Evolutionary conservation across 2,329 filamentous ascomycete species (phyloP), one percentile per base, ranked within the genome.

Genomic region (Rutstroemia sp.): DNA sequence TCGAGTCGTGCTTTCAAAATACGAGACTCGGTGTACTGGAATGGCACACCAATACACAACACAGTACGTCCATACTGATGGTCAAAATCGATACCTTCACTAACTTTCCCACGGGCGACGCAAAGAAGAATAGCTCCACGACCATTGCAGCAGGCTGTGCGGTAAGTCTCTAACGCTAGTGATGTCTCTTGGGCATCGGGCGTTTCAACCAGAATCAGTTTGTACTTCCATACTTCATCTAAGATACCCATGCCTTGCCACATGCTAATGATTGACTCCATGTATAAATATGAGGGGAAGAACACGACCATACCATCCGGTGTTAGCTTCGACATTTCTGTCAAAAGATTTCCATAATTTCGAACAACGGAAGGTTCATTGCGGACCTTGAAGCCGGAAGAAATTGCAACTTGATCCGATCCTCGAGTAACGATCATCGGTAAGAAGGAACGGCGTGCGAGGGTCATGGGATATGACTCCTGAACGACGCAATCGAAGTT

Each of bases 191-290:
- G 94, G 1, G 91, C 90, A 70, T 99, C 94, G 0, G 94, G 94
- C 0, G 95, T 99, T 76, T 99, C 94, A 58, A 99, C 94, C 7
- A 99, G 80, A 63, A 99, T 96, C 62, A 99, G 81, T 71, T 99
- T 99, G 77, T 96, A 96, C 72, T 96, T 96, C 94, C 94, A 99
- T 34, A 99, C 91, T 69, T 94, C 88, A 72, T 99, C 94, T 38
- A 99, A 77, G 61, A 97, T 96, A 25, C 91, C 91, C 92, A 97
- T 97, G 55, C 90, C 91, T 71, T 99, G 94, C 94, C 94, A 99
- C 84, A 96, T 96, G 70, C 88, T 92, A 70, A 99, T 96, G 70
- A 97, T 97, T 52, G 88, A 94, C 70, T 99, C 94, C 94, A 99
- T 97, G 75, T 99, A 99, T 1, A 99, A 80, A 67, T 99, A 99